Percentiles rank a stretch among this genome's conserved stretches.
These are phyloP conservation scores for Leucaena leucocephala DNA, from an alignment of 306 rosid genomes.

Conservation along the genomic window DNA sequence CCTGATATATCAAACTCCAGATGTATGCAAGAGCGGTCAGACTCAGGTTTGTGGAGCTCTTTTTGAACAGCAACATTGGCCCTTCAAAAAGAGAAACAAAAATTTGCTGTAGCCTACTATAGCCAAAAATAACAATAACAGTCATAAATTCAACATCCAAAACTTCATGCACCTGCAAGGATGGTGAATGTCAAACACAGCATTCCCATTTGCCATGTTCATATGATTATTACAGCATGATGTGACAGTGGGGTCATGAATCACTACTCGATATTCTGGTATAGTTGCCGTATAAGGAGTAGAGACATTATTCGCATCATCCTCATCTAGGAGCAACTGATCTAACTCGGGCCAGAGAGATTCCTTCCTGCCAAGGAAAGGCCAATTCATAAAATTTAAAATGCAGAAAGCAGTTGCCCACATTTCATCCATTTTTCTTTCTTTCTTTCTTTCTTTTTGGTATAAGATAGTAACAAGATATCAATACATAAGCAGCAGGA, in stretches of 20 bases:
- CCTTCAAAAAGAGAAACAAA: slow-evolving; percentile 51
- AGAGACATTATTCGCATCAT: slow-evolving; percentile 65
- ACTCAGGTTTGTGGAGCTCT: slow-evolving; percentile 82
- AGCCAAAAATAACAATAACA: slow-evolving; percentile 18
- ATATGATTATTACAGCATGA: slow-evolving; percentile 43
- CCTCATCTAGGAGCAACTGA: slow-evolving; percentile 71
- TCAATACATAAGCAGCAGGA: slow-evolving; percentile 20
- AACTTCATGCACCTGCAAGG: slow-evolving; percentile 76
- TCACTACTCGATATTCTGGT: slow-evolving; percentile 71
- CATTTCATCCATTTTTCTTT: slow-evolving; percentile 14
- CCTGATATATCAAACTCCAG: slow-evolving; percentile 82
- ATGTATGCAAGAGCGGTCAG: slow-evolving; percentile 92
- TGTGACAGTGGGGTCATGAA: slow-evolving; percentile 57
- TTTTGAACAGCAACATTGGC: slow-evolving; percentile 72
- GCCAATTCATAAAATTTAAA: slow-evolving; percentile 24
- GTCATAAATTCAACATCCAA: slow-evolving; percentile 32
- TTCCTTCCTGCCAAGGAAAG: slow-evolving; percentile 69
- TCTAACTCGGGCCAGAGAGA: slow-evolving; percentile 83
- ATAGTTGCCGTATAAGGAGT: slow-evolving; percentile 84
- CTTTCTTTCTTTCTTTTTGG: neutral
- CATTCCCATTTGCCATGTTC: slow-evolving; percentile 63
- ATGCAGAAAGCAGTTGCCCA: slow-evolving; percentile 31
- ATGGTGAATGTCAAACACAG: slow-evolving; percentile 79
- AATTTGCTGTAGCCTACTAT: slow-evolving; percentile 24
- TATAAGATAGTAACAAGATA: slow-evolving; percentile 17